phyloP scores from a whole-genome alignment of 2,329 filamentous ascomycete genomes.

The Xylaria sp. region DNA sequence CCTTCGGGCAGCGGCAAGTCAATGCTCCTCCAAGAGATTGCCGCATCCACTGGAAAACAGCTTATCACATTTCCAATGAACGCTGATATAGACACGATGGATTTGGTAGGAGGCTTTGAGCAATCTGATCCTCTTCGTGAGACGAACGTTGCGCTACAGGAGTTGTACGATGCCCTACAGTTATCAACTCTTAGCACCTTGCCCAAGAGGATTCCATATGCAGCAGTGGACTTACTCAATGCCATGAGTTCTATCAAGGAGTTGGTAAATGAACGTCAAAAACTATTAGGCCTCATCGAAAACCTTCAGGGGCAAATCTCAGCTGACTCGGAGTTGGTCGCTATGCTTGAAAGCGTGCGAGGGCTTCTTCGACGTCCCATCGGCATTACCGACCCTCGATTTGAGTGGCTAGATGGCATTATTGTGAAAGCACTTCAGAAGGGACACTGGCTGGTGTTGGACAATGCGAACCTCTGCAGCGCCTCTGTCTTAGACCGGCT shows the following conservation, averaged over 20 bases:
- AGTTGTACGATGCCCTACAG: slow-evolving; percentile 46
- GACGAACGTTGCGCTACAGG: slow-evolving; percentile 60
- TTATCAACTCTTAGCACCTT: slow-evolving; percentile 51
- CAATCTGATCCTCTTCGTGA: slow-evolving; percentile 83
- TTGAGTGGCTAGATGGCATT: slow-evolving; percentile 95
- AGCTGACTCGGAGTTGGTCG: slow-evolving; percentile 48
- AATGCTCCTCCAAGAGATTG: slow-evolving; percentile 75
- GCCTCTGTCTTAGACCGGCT: slow-evolving; percentile 91
- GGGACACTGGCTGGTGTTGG: slow-evolving; percentile 90
- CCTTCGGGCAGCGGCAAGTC: slow-evolving; percentile 87
- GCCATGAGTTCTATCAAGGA: slow-evolving; percentile 48
- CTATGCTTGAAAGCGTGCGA: slow-evolving; percentile 52
- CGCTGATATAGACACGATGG: slow-evolving; percentile 94
- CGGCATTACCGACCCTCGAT: slow-evolving; percentile 72
- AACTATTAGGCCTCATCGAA: slow-evolving; percentile 44
- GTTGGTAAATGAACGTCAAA: slow-evolving; percentile 42
- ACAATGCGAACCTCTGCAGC: slow-evolving; percentile 97
- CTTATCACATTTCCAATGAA: slow-evolving; percentile 88
- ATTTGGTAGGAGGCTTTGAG: slow-evolving; percentile 95
- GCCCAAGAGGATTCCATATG: slow-evolving; percentile 49
- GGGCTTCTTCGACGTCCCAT: slow-evolving; percentile 55
- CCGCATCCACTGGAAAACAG: slow-evolving; percentile 74
- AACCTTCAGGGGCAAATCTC: slow-evolving; percentile 46
- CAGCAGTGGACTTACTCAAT: slow-evolving; percentile 55
- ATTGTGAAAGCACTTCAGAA: slow-evolving; percentile 84